phyloP scores from a whole-genome alignment of 2,329 filamentous ascomycete species.

The Akanthomyces dipterigenus region DNA sequence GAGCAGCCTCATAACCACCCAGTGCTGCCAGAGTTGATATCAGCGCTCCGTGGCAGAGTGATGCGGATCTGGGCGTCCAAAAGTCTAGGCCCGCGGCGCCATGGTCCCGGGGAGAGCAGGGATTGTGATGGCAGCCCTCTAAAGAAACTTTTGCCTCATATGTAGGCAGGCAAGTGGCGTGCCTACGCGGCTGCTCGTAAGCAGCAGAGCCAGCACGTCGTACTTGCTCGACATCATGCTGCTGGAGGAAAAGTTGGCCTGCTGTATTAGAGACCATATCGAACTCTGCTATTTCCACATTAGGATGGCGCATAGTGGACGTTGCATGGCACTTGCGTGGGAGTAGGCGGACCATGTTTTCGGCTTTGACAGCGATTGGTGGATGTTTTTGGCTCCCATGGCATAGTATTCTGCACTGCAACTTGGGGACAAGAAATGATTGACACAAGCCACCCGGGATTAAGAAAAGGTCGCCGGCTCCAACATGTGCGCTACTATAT shows the following conservation, averaged over 20 bases:
- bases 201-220: neutral
- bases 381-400: neutral
- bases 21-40: too few species aligned
- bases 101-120: too few species aligned
- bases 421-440: neutral
- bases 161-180: constrained; percentile 12
- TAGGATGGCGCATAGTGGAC: too few species aligned
- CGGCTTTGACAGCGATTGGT: neutral
- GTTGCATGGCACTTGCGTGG: neutral
- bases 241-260: neutral
- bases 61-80: too few species aligned
- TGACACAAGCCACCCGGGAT: neutral
- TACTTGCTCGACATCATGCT: neutral
- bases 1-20: too few species aligned
- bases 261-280: too few species aligned
- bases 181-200: neutral
- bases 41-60: too few species aligned
- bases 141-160: constrained; percentile 7
- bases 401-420: neutral
- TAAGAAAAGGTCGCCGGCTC: neutral
- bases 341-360: neutral
- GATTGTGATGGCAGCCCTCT: too few species aligned
- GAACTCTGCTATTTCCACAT: too few species aligned
- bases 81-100: too few species aligned
- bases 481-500: neutral